Conservation (phyloP, 163 green algal species). For the Coccomyxa subellipsoidea region DNA sequence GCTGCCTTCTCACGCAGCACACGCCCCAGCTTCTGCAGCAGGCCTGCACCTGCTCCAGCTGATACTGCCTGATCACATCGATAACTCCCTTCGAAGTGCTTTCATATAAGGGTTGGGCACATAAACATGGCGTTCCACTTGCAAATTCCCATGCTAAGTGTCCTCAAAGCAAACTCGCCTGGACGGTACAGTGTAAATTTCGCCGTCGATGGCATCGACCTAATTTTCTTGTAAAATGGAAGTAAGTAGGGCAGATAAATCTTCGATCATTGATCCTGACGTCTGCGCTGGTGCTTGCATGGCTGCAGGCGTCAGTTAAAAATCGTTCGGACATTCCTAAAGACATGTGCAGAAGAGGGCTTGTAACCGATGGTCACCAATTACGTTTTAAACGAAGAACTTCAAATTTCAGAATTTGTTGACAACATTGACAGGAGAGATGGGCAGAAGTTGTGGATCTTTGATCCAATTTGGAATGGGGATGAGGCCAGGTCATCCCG, state of each 20-base stretch:
- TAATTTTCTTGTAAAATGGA: background rate
- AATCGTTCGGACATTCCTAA: background rate
- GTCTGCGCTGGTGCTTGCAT: background rate
- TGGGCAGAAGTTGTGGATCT: no score
- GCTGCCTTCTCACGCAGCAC: slow-evolving; percentile 90
- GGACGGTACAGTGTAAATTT: background rate
- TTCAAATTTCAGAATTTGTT: no score
- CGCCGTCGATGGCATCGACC: background rate
- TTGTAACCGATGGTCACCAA: no score
- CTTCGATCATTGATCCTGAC: background rate
- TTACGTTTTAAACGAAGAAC: no score
- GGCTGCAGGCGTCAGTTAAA: background rate
- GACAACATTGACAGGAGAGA: no score
- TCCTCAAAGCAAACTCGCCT: background rate
- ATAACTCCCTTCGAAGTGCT: no score
- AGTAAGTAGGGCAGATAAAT: background rate
- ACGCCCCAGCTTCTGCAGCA: slow-evolving; percentile 72
- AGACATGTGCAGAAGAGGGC: background rate
- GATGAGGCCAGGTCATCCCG: background rate
- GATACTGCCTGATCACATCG: background rate
- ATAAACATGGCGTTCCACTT: background rate
- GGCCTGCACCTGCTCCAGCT: slow-evolving; percentile 13
- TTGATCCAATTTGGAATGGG: background rate
- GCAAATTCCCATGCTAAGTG: background rate
- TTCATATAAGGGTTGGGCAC: background rate